Percentiles rank a stretch among this genome's conserved stretches.
These are phyloP conservation scores for Fusarium azukiicola DNA, from an alignment of 2,329 filamentous ascomycete species.

Conservation along the genomic window DNA sequence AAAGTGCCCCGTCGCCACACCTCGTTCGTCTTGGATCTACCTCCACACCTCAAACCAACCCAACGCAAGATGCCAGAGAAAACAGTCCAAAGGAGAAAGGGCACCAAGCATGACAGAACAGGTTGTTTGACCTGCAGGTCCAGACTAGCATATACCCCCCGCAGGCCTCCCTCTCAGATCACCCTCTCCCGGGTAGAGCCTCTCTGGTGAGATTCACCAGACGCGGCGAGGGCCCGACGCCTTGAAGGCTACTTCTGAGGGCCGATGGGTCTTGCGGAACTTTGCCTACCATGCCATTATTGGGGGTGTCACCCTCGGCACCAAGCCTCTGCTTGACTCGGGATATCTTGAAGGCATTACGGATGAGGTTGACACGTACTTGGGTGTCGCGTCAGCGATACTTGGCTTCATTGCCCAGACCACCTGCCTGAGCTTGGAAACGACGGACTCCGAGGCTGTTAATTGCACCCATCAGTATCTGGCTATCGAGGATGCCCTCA, in stretches of 20 bases:
- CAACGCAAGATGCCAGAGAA: neutral
- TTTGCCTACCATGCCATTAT: slow-evolving; percentile 8
- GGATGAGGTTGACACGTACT: slow-evolving; percentile 9
- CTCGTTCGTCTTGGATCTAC: neutral
- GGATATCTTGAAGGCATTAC: neutral
- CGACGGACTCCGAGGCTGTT: neutral
- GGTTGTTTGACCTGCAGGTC: slow-evolving; percentile 1
- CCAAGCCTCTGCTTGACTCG: neutral
- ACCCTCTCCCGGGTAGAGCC: neutral
- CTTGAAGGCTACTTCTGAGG: neutral
- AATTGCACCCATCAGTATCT: neutral
- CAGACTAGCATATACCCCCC: neutral
- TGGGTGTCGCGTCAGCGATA: slow-evolving; percentile 3
- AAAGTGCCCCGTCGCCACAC: neutral
- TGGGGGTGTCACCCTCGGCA: neutral
- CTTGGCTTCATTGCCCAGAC: neutral
- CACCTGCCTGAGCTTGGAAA: neutral
- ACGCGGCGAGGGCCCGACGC: neutral
- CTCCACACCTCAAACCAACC: neutral
- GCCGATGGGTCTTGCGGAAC: slow-evolving; percentile 13
- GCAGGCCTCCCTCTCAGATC: neutral
- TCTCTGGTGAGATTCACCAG: neutral
- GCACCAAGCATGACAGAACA: slow-evolving; percentile 14
- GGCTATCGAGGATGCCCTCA: neutral
- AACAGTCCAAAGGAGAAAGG: slow-evolving; percentile 1